Evolutionary conservation across 495 filamentous ascomycete species (phyloP).

Genomic region (Hypoxylon lenormandii): DNA sequence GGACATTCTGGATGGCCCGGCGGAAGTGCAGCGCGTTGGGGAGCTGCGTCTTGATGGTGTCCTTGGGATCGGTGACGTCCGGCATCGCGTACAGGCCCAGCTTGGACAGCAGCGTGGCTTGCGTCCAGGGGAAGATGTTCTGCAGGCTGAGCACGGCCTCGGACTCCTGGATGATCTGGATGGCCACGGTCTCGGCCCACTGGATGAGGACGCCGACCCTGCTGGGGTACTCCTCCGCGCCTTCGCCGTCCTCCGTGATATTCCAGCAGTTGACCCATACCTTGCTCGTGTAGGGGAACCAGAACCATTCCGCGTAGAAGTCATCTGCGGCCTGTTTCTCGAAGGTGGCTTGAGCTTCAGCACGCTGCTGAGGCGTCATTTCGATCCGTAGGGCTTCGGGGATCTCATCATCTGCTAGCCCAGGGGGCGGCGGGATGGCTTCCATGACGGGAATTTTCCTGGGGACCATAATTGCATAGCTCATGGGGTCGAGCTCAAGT

Average conservation of each 20-base stretch:
- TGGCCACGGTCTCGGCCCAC: constrained; percentile 53
- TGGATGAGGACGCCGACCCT: constrained; percentile 56
- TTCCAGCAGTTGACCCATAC: constrained; percentile 67
- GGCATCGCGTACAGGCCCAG: constrained; percentile 54
- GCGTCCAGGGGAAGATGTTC: constrained; percentile 36
- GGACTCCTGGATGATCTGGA: constrained; percentile 41
- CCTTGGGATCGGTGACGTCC: constrained; percentile 17
- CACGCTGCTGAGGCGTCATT: constrained; percentile 48
- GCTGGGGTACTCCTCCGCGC: constrained; percentile 57
- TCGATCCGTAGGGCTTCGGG: constrained; percentile 55
- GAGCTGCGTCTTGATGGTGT: constrained; percentile 58
- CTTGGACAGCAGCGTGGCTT: constrained; percentile 52
- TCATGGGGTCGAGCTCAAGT: constrained; percentile 64
- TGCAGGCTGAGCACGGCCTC: constrained; percentile 35
- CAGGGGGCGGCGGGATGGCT: constrained; percentile 60
- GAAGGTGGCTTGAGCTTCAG: constrained; percentile 51
- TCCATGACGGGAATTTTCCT: constrained; percentile 58
- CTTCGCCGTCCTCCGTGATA: constrained; percentile 50
- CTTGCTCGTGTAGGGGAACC: constrained; percentile 64
- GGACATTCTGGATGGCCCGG: constrained; percentile 66
- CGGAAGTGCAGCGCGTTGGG: constrained; percentile 67
- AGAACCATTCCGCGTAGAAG: constrained; percentile 68
- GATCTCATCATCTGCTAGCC: constrained; percentile 51
- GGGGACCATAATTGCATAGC: constrained; percentile 62
- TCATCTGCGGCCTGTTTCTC: constrained; percentile 55